A percentile compares a stretch with the other conserved stretches of the same genome.
These are phyloP conservation scores for Blepharisma undulans DNA, from an alignment of 169 alveolate species.

Conservation along the genomic window DNA sequence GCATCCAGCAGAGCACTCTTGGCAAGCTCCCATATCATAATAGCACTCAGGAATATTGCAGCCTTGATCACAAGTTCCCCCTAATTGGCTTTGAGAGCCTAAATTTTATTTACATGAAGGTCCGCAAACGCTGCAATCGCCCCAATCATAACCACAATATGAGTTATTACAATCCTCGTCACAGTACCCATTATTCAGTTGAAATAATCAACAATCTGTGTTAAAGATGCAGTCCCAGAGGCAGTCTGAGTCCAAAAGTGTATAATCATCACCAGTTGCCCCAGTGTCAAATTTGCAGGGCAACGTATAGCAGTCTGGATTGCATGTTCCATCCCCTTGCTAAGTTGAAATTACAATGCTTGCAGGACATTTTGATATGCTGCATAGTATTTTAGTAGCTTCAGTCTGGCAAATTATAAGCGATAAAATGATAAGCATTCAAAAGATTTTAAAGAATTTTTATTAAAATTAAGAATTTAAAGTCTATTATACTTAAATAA, in stretches of 20 bases:
- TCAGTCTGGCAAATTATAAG: not conserved
- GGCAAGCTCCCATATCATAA: conserved; percentile 3
- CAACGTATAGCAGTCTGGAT: not conserved
- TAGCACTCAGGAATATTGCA: conserved; percentile 22
- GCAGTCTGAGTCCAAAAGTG: not conserved
- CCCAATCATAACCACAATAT: not conserved
- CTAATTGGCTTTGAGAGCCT: not conserved
- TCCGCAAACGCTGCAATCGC: not conserved
- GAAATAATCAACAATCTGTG: not conserved
- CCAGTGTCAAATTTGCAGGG: not conserved
- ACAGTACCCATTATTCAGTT: not conserved
- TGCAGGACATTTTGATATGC: not conserved
- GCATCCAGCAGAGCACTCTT: conserved; percentile 1
- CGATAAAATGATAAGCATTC: not conserved
- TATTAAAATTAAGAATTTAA: no score
- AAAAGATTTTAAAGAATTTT: not conserved
- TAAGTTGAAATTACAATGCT: not conserved
- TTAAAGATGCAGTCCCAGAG: not conserved
- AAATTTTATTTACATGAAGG: not conserved
- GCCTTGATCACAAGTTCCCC: conserved; percentile 5
- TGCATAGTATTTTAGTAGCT: not conserved
- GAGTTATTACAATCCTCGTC: not conserved
- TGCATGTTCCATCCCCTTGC: not conserved
- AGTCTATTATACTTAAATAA: not conserved
- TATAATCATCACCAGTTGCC: not conserved